A percentile compares a stretch with the other conserved stretches of the same genome.
These are phyloP conservation scores for Cladorrhinum samala DNA, from an alignment of 495 filamentous ascomycete genomes.

Conservation along the genomic window DNA sequence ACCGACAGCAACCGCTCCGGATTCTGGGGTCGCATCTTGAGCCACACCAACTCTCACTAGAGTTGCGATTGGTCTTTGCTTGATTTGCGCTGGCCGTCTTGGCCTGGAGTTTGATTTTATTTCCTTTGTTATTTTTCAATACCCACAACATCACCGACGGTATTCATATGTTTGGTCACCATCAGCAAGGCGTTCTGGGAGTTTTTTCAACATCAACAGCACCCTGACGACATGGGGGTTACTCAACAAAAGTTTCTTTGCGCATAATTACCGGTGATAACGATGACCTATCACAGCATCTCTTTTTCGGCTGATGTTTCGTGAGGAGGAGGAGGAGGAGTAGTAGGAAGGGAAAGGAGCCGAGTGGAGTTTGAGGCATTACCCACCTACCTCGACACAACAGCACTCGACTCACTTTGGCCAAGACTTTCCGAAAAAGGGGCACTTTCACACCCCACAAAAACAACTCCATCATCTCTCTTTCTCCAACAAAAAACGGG, in stretches of 20 bases:
- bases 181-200: slow-evolving; percentile 14
- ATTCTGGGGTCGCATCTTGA: slow-evolving; percentile 23
- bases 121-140: not conserved
- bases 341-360: not conserved
- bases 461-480: too few species aligned
- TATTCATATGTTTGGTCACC: not conserved
- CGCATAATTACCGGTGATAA: not conserved
- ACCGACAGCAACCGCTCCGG: slow-evolving; percentile 18
- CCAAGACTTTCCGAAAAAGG: not conserved
- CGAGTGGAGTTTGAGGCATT: not conserved
- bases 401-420: not conserved
- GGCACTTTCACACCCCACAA: not conserved
- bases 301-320: not conserved
- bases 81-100: too few species aligned
- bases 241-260: slow-evolving; percentile 2
- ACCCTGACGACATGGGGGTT: slow-evolving; percentile 2
- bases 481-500: too few species aligned
- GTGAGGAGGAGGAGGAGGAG: not conserved
- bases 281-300: too few species aligned
- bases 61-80: not conserved
- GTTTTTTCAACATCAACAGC: not conserved
- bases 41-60: slow-evolving; percentile 8
- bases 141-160: not conserved
- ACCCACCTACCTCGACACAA: too few species aligned
- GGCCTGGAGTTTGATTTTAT: not conserved